phyloP scores from a whole-genome alignment of 2,329 filamentous ascomycete species.

The Paramyrothecium sp. region DNA sequence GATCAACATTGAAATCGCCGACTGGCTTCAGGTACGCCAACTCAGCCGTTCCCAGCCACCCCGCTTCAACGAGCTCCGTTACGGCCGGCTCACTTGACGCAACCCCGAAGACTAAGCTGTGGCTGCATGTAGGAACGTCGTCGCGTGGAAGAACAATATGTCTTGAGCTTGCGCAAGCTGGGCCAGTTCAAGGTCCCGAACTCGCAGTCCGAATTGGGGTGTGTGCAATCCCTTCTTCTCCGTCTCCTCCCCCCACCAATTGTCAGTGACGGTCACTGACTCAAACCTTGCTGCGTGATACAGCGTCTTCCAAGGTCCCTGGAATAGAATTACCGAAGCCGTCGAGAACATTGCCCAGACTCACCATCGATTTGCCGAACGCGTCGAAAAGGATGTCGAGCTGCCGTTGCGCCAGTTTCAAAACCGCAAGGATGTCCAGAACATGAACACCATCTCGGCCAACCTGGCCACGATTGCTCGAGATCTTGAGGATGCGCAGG shows the following conservation, averaged over 20 bases:
- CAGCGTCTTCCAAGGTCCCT: conserved; percentile 87
- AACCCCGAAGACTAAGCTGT: background rate
- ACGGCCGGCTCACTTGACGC: background rate
- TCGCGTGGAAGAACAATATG: conserved; percentile 88
- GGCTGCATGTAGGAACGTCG: conserved; percentile 72
- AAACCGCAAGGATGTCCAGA: conserved; percentile 72
- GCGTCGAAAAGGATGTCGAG: conserved; percentile 88
- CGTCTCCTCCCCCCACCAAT: background rate
- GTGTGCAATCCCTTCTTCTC: conserved; percentile 32
- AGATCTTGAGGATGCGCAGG: conserved; percentile 80
- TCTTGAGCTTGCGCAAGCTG: conserved; percentile 77
- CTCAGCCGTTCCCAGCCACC: too few species aligned
- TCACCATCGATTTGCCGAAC: conserved; percentile 75
- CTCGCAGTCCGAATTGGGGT: conserved; percentile 82
- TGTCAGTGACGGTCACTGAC: conserved; percentile 11
- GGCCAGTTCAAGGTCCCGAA: conserved; percentile 72
- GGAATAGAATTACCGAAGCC: conserved; percentile 81
- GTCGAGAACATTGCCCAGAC: conserved; percentile 79
- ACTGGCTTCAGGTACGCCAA: conserved; percentile 84
- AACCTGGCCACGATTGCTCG: conserved; percentile 80
- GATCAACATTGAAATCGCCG: conserved; percentile 87
- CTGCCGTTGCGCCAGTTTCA: conserved; percentile 75
- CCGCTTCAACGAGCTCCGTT: background rate
- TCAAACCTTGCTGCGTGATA: background rate
- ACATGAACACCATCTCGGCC: conserved; percentile 75